Evolutionary conservation across 1,284 basidiomycete genomes (phyloP).

Genomic region (Lentinula novae-zelandiae): DNA sequence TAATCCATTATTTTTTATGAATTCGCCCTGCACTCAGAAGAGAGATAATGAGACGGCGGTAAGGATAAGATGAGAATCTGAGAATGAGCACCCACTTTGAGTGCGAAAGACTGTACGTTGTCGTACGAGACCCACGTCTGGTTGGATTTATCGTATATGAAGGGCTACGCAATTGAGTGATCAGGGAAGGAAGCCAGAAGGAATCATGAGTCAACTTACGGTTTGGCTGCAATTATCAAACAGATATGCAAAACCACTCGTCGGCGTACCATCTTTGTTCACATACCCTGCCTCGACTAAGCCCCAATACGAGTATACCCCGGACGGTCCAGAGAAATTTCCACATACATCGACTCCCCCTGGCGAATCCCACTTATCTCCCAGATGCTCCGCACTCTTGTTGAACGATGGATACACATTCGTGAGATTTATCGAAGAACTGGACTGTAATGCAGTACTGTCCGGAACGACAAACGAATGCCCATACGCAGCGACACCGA

Average conservation of each 20-base stretch:
- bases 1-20: conserved; percentile 36
- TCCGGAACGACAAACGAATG: conserved; percentile 40
- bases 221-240: conserved; percentile 68
- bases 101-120: conserved; percentile 31
- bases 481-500: conserved; percentile 68
- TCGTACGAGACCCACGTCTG: conserved; percentile 63
- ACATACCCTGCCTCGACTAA: conserved; percentile 52
- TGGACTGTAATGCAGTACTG: conserved; percentile 26
- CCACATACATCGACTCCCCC: conserved; percentile 12
- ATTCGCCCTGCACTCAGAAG: conserved; percentile 23
- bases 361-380: conserved; percentile 11
- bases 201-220: conserved; percentile 33
- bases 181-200: not conserved
- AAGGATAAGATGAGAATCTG: not conserved
- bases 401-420: conserved; percentile 11
- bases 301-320: conserved; percentile 56
- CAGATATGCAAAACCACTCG: conserved; percentile 43
- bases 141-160: conserved; percentile 51
- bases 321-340: conserved; percentile 29
- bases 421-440: not conserved
- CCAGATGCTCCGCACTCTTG: conserved; percentile 7
- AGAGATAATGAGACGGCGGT: too few relatives aligned
- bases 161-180: conserved; percentile 41
- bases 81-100: conserved; percentile 25
- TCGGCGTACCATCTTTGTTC: conserved; percentile 44